Conservation (phyloP, 192 early-diverging fungal genomes). For the Entophlyctis helioformis region DNA sequence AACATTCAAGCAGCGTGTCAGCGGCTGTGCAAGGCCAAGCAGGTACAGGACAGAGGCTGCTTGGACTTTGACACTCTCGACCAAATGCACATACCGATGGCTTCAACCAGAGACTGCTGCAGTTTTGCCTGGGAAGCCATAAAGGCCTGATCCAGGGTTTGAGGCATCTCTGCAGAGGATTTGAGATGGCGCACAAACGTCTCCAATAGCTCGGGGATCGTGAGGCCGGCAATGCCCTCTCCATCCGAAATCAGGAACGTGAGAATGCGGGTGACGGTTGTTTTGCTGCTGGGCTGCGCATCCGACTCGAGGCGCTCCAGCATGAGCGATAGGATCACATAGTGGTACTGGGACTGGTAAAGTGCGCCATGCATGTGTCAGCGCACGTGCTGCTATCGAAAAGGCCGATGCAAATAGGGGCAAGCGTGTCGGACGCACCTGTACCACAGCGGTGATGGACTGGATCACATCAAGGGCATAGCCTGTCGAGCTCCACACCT, state of each 20-base stretch:
- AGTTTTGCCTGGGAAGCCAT: background rate
- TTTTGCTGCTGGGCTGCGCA: background rate
- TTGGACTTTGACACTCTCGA: no score
- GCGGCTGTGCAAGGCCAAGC: no score
- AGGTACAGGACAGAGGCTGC: no score
- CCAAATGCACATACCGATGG: slow-evolving; percentile 10
- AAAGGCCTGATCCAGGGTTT: background rate
- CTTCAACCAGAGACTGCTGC: slow-evolving; percentile 5
- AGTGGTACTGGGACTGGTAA: slow-evolving; percentile 12
- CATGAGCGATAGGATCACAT: slow-evolving; percentile 8
- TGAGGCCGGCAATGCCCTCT: slow-evolving; percentile 7
- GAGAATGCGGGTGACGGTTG: slow-evolving; percentile 7
- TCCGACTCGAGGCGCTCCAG: slow-evolving; percentile 11
- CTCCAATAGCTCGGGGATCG: slow-evolving; percentile 19
- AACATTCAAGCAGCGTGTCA: background rate
- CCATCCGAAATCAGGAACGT: slow-evolving; percentile 5
- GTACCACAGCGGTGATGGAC: slow-evolving; percentile 1
- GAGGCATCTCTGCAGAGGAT: background rate
- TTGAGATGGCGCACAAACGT: slow-evolving; percentile 10
- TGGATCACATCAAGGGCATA: slow-evolving; percentile 6
- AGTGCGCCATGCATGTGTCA: no score
- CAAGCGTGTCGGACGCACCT: background rate
- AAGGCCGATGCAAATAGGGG: no score
- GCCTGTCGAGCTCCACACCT: slow-evolving; percentile 3
- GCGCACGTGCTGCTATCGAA: no score